Evolutionary conservation across 169 alveolate species (phyloP).

Genomic region (Plasmodium knowlesi): DNA sequence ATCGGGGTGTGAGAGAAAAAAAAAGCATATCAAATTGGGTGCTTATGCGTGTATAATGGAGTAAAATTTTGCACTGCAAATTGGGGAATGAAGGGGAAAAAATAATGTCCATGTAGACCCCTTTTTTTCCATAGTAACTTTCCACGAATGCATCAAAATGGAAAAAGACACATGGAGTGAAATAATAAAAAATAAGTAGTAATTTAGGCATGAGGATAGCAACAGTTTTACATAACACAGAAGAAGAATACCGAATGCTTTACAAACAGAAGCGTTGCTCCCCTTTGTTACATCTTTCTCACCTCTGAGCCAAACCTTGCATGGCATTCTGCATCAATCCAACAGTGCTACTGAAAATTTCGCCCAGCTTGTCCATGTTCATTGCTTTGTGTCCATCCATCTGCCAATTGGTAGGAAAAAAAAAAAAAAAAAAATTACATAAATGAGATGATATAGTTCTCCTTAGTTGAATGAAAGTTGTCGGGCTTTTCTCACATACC

Average conservation of each 20-base stretch:
- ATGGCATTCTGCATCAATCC: slow-evolving; percentile 52
- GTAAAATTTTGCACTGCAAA: background rate
- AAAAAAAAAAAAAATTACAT: background rate
- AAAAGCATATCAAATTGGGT: background rate
- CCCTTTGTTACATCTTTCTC: background rate
- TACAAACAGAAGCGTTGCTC: background rate
- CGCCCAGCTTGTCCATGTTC: slow-evolving; percentile 39
- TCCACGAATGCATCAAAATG: background rate
- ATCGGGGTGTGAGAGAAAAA: background rate
- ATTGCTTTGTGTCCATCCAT: slow-evolving; percentile 33
- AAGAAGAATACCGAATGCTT: background rate
- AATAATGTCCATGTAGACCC: too few relatives aligned
- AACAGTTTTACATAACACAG: background rate
- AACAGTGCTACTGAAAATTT: slow-evolving; percentile 31
- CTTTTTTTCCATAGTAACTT: background rate
- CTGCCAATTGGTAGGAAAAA: slow-evolving; percentile 5
- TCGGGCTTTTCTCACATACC: background rate
- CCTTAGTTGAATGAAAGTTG: background rate
- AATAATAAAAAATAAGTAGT: background rate
- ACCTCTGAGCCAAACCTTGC: slow-evolving; percentile 55
- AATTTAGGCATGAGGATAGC: background rate
- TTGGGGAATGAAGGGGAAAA: background rate
- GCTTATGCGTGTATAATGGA: background rate
- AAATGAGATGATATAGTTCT: background rate
- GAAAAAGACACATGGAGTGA: background rate